Base-by-base conservation (phyloP, 2,329 filamentous ascomycete species). In the Sporothrix dimorphospora region DNA sequence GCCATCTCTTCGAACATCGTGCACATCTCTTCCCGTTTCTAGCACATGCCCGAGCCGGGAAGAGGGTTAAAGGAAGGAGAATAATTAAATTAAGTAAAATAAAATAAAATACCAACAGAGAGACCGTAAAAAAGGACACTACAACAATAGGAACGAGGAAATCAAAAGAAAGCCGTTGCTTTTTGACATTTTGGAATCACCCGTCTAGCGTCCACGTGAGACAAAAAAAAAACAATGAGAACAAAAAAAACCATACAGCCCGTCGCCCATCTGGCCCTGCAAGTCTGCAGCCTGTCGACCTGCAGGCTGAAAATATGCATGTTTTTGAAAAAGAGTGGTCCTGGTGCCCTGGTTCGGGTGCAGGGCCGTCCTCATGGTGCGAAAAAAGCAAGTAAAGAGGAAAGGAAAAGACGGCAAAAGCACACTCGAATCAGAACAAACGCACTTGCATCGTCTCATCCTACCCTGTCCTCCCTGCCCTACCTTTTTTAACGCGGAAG, bases 21-120 rank as follows among this genome's bases (percentile, higher is more conserved):
- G 55, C 55, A 59, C 55, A 59, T 59, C 55, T 59, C 55, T 59
- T 38, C 55, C 55, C 55, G 55, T 38, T 59, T 38, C 55, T 6
- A 42, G 57, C 11, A 61, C 57, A 42, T 42, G 30, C 12, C 55
- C 55, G 55, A 59, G 55, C 55, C 30, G 55, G 6, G 16, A 59
- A 1, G 55, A 5, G 30, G 27, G 27, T 8, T 2, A n/a, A 12
- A 8, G 19, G 47, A 8, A 24, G 19, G 5, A 16, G n/a, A n/a
- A n/a, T n/a, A n/a, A n/a, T 47, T 16, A 30, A 55, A 34, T 34
- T n/a, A n/a, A 21, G 11, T 5, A 38, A 59, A 1, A 38, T 7
- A 30, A 14, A 34, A 5, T 14, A 30, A 24, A 4, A 11, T 9
- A 55, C n/a, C n/a, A n/a, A n/a, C n/a, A 30, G 51, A 5, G 12